Base-by-base conservation (phyloP, 768 basidiomycete genomes). In the Mycena haematopus region DNA sequence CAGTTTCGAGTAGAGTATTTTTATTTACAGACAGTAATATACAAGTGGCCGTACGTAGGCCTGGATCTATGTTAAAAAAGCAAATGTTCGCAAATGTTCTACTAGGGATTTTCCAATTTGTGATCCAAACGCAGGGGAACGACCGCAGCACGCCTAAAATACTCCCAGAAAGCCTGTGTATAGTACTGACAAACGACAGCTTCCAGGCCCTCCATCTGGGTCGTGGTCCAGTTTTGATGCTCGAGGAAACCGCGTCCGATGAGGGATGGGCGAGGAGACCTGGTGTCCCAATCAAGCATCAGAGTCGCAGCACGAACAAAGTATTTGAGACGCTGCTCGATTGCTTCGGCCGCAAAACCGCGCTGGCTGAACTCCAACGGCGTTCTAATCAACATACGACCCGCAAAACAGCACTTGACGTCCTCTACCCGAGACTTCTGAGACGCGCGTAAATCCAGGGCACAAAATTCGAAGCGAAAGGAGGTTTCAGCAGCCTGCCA, bases 401-500 rank as follows among this genome's bases (percentile, higher is more conserved):
- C 33, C 10, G 56, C 33, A 7, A 33, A 47, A 7, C 56, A 56
- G 2, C 15, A 1, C 17, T 3, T 9, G 13, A 56, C 56, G 5
- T 17, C 31, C 0, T 25, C 33, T 1, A 13, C 15, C 0, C 45
- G 45, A 2, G 19, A 6, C 10, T 36, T 1, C 33, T 22, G 8
- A 0, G 56, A 56, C 2, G 56, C 51, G 3, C 51, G 50, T 13
- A n/a, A n/a, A 14, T 59, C 51, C 21, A 59, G 40, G 2, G 58
- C 15, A 1, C 31, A 19, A 1, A 59, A 19, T 17, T 59, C 58
- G 29, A 44, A 59, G 5, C 51, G 58, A 13, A 59, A 59, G 13
- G 40, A 45, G 6, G 35, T 40, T n/a, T 59, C 58, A 13, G 51
- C 40, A 1, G 52, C 40, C 15, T 35, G n/a, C 58, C 58, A 59